phyloP scores from a whole-genome alignment of 257 asterid genomes.

The Solanum chiquidenum region DNA sequence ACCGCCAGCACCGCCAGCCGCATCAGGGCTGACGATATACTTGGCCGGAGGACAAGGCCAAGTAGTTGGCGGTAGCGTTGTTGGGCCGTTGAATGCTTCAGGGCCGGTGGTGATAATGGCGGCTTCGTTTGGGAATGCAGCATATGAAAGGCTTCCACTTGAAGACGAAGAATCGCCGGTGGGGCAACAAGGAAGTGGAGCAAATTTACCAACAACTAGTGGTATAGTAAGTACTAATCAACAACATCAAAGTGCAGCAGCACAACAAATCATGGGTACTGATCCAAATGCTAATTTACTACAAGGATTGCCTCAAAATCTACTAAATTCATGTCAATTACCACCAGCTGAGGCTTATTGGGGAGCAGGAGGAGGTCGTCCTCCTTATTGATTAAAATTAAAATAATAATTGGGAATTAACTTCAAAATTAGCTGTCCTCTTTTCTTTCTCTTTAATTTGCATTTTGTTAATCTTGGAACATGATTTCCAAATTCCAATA shows the following conservation, averaged over 20 bases:
- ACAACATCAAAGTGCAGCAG: background rate
- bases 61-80: slow-evolving; percentile 87
- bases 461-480: background rate
- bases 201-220: background rate
- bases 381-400: slow-evolving; percentile 39
- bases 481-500: slow-evolving; percentile 3
- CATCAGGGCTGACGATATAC: slow-evolving; percentile 71
- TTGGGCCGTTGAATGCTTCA: slow-evolving; percentile 66
- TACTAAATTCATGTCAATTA: slow-evolving; percentile 60
- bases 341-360: slow-evolving; percentile 71
- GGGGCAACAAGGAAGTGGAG: background rate
- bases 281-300: slow-evolving; percentile 2
- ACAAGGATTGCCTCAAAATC: slow-evolving; percentile 36
- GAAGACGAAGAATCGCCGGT: slow-evolving; percentile 57
- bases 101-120: slow-evolving; percentile 96
- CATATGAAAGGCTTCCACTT: slow-evolving; percentile 80
- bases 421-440: background rate
- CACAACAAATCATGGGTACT: slow-evolving; percentile 1
- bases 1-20: slow-evolving; percentile 87
- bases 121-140: slow-evolving; percentile 89
- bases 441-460: background rate
- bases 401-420: background rate
- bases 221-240: background rate
- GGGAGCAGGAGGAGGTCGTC: slow-evolving; percentile 51
- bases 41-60: slow-evolving; percentile 91